Evolutionary conservation across 176 grass and related monocot species (phyloP).

Genomic region (Calamus simplicifolius): DNA sequence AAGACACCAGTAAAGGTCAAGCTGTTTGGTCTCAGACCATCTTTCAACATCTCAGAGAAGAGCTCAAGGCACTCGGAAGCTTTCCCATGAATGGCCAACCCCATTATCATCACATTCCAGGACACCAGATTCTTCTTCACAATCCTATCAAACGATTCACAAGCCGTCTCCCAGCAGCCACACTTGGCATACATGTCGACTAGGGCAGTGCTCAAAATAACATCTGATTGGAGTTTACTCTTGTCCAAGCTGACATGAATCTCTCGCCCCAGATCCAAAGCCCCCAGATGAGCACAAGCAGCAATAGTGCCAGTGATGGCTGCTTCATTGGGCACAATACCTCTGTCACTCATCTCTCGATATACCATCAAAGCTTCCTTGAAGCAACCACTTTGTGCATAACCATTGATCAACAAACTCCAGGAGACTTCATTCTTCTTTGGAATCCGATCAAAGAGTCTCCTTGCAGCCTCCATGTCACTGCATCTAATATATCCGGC

Average conservation of each 20-base stretch:
- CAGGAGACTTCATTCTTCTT: slow-evolving; percentile 4
- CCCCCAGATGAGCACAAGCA: no score
- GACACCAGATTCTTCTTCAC: neutral
- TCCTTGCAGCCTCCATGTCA: neutral
- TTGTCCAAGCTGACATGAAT: no score
- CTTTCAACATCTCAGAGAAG: slow-evolving; percentile 4
- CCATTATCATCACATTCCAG: slow-evolving; percentile 22
- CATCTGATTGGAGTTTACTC: no score
- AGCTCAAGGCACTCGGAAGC: slow-evolving; percentile 11
- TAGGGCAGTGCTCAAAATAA: neutral
- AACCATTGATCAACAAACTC: slow-evolving; percentile 14
- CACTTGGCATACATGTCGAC: slow-evolving; percentile 14
- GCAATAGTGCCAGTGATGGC: no score
- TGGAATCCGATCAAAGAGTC: no score
- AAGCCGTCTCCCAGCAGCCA: neutral
- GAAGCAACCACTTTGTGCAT: slow-evolving; percentile 2
- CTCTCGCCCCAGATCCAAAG: no score
- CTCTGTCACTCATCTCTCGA: no score
- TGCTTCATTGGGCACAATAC: no score
- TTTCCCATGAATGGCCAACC: slow-evolving; percentile 13
- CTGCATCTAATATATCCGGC: neutral
- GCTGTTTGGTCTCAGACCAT: no score
- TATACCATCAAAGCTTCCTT: neutral
- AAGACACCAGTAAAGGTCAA: no score
- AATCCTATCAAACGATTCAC: no score